Base-by-base conservation (phyloP, 129 eudicot genomes). In the Helichrysum umbraculigerum region DNA sequence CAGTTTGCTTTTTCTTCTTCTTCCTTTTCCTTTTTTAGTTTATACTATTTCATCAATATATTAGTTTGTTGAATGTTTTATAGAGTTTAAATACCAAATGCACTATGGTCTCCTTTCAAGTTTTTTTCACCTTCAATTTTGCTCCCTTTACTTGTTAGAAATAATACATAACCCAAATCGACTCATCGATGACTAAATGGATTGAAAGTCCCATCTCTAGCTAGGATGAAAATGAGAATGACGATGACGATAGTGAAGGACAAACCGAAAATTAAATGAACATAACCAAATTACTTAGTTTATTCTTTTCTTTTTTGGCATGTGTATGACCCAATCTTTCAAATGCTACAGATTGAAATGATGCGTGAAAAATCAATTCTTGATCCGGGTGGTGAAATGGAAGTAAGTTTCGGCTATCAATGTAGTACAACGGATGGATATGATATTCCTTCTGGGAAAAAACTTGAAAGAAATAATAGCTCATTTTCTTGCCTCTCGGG, bases 401-500 rank as follows among this genome's bases (percentile, higher is more conserved):
- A 91, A 79, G 89, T 94, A 30, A 94, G 97, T 78, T 94, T 94
- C 51, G 98, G 93, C 39, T 94, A 94, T 61, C 88, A 91, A 25
- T 94, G 96, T 81, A 85, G 51, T 76, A 78, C 82, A 41, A 72
- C 93, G 1, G 71, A 77, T 19, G 94, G 83, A 52, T 84, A 75
- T n/a, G 91, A 83, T 58, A 85, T 78, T 70, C 87, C 90, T 14
- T 62, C 88, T 1, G 83, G 83, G n/a, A 66, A 77, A 59, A 84
- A 76, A 68, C 86, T 89, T 63, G 64, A 33, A 71, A 77, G 93
- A 83, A 84, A 93, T 35, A 85, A 57, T 63, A 84, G 96, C 51
- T 94, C 97, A 16, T 94, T 94, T 69, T 85, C 96, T 41, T 91
- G 98, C 82, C 87, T 94, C 33, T 88, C 96, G 4, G 98, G 98